Base-by-base conservation (phyloP, 805 yeast genomes). In the Candida namnaoensis region DNA sequence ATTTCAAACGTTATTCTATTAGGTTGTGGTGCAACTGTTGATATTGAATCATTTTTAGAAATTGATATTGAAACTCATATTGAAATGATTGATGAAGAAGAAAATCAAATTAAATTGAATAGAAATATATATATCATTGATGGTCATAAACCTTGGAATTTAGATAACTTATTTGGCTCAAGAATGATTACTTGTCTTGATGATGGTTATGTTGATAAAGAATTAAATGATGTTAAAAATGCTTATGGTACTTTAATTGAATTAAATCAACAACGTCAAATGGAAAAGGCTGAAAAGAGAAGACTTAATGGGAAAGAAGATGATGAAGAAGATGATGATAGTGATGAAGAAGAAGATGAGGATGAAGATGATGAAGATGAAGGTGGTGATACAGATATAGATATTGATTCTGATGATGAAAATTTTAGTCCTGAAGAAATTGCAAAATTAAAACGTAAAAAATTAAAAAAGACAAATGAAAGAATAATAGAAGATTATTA, bases 91-190 rank as follows among this genome's bases (percentile, higher is more conserved):
- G 57, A 46, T 7, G 54, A 47, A 36, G 60, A 48, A 7, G 60
- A 51, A 24, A 52, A 51, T 13, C 57, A 58, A 19, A 47, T 66
- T 32, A 54, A 58, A 37, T 57, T 71, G 35, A 72, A 64, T 38
- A 71, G 93, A 47, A 76, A 71, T 43, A 74, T 91, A 3, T 95
- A 87, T 53, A 75, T 95, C 10, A 71, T 93, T 42, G 99, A 93
- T 61, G 88, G 95, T 4, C 93, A 85, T 49, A 68, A 98, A 48
- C 99, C 99, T 5, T 93, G 99, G 98, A 90, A 90, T 61, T 66
- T 93, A 48, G 96, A 90, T 58, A 93, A 93, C 56, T 54, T 93
- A 38, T 90, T 85, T 68, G 96, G 95, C 1, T 80, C 91, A 7
- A 77, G 78, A 9, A 71, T 78, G 47, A 76, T 93, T 5, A 71